Evolutionary conservation across 805 yeast species (phyloP).

Genomic region (Nakazawaea wickerhamii): DNA sequence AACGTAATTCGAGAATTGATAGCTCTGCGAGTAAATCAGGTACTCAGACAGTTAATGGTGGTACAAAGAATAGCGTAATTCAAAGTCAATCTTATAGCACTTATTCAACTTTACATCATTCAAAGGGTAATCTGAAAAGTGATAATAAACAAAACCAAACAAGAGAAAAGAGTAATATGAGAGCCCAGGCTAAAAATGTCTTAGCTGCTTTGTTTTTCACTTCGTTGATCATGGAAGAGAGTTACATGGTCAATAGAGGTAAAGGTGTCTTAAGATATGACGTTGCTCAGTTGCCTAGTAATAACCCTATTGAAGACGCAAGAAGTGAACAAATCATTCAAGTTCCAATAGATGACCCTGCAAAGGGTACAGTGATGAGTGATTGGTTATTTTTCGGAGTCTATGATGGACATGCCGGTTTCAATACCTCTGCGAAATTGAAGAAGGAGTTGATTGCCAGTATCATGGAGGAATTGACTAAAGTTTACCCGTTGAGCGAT

Average conservation of each 20-base stretch:
- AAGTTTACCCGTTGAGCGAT: slow-evolving; percentile 53
- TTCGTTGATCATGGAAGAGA: slow-evolving; percentile 49
- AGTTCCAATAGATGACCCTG: slow-evolving; percentile 64
- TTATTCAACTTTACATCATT: slow-evolving; percentile 4
- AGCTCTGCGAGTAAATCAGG: not conserved
- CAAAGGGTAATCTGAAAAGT: not conserved
- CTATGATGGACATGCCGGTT: slow-evolving; percentile 96
- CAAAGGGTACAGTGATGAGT: slow-evolving; percentile 36
- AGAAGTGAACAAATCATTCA: slow-evolving; percentile 78
- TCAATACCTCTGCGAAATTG: slow-evolving; percentile 84
- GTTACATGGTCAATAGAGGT: slow-evolving; percentile 74
- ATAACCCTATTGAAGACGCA: slow-evolving; percentile 93
- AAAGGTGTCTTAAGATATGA: slow-evolving; percentile 88
- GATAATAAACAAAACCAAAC: not conserved
- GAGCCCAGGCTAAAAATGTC: slow-evolving; percentile 2
- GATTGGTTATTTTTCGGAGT: slow-evolving; percentile 96
- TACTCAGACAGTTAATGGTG: not conserved
- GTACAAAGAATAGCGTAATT: not conserved
- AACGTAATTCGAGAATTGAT: not conserved
- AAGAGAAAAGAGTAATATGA: slow-evolving; percentile 4
- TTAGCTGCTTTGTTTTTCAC: slow-evolving; percentile 12
- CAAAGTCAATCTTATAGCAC: not conserved
- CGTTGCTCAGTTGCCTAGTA: slow-evolving; percentile 82
- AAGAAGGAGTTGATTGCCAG: slow-evolving; percentile 71
- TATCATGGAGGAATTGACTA: slow-evolving; percentile 73